phyloP scores from a whole-genome alignment of 805 yeast species.

The Nakazawaea pomicola region DNA sequence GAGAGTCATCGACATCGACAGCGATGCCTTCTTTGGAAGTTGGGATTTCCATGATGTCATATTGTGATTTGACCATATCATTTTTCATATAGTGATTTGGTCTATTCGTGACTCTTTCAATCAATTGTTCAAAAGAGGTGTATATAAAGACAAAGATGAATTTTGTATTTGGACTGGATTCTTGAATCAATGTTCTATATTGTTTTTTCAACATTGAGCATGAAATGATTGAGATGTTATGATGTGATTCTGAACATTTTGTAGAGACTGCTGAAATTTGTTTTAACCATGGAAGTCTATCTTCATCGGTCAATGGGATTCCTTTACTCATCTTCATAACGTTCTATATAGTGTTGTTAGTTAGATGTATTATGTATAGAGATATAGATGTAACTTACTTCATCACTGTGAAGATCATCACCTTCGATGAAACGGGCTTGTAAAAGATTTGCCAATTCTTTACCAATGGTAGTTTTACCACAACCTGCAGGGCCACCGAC shows the following conservation, averaged over 20 bases:
- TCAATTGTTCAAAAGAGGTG: slow-evolving; percentile 57
- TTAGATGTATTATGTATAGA: neutral
- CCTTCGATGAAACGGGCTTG: slow-evolving; percentile 74
- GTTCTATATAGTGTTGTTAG: slow-evolving; percentile 31
- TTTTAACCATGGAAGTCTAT: slow-evolving; percentile 86
- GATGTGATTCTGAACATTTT: slow-evolving; percentile 26
- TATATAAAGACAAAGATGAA: slow-evolving; percentile 64
- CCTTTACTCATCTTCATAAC: slow-evolving; percentile 81
- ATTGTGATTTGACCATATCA: slow-evolving; percentile 78
- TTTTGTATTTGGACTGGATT: slow-evolving; percentile 19
- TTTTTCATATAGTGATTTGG: slow-evolving; percentile 83
- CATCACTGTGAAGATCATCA: slow-evolving; percentile 66
- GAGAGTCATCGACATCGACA: slow-evolving; percentile 2
- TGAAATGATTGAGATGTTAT: slow-evolving; percentile 49
- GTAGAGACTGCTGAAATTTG: slow-evolving; percentile 40
- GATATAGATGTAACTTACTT: slow-evolving; percentile 1
- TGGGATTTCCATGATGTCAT: slow-evolving; percentile 71
- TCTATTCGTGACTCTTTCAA: slow-evolving; percentile 57
- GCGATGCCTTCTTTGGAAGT: slow-evolving; percentile 24
- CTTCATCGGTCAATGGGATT: slow-evolving; percentile 80
- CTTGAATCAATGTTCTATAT: slow-evolving; percentile 62
- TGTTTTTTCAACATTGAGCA: slow-evolving; percentile 80
- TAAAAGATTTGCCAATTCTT: slow-evolving; percentile 38
- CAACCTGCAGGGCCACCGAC: slow-evolving; percentile 97
- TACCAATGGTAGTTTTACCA: slow-evolving; percentile 83